Evolutionary conservation across 2,329 filamentous ascomycete species (phyloP), one percentile per base, ranked within the genome.

Genomic region (Xylaria sp.): DNA sequence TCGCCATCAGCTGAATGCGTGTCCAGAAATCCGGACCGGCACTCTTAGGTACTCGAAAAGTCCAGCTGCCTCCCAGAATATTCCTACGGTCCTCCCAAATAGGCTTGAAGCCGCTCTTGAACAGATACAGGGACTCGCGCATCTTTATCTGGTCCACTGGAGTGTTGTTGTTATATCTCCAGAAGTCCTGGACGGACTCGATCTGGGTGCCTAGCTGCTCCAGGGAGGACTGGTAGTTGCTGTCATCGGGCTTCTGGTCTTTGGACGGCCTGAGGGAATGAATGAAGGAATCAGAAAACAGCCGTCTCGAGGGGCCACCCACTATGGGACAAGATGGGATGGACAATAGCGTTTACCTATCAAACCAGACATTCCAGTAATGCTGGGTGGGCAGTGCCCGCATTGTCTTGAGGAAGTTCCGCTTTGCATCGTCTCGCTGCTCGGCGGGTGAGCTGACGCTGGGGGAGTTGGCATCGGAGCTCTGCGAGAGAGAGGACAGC

Each of bases 71-170:
- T 62, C 95, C 95, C 70, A 90, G 87, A 69, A 91, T 85, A 81
- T 98, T 98, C 76, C 96, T 90, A 50, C 92, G 89, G 79, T 98
- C 95, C 82, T 94, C 92, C 92, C 92, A 94, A 74, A 94, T 84
- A 66, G 92, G 92, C 72, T 87, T 88, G 81, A 93, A 93, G 44
- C 92, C 92, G 71, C 89, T 85, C 80, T 94, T 94, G 85, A 94
- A 94, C 73, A 94, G 86, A 79, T 94, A 93, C 73, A 94, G 87
- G 55, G 89, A 91, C 81, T 94, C 91, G 76, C 91, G 89, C 84
- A 92, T 89, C 81, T 91, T 91, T 80, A 94, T 90, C 79, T 90
- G 88, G 67, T 91, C 88, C 76, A 93, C 90, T 18, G 92, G 92
- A 48, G 91, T 92, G 81, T 94, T 94, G 83, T 94, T 94, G 83